Base-by-base conservation (phyloP, 2,329 filamentous ascomycete species). In the Xylariaceae sp. region DNA sequence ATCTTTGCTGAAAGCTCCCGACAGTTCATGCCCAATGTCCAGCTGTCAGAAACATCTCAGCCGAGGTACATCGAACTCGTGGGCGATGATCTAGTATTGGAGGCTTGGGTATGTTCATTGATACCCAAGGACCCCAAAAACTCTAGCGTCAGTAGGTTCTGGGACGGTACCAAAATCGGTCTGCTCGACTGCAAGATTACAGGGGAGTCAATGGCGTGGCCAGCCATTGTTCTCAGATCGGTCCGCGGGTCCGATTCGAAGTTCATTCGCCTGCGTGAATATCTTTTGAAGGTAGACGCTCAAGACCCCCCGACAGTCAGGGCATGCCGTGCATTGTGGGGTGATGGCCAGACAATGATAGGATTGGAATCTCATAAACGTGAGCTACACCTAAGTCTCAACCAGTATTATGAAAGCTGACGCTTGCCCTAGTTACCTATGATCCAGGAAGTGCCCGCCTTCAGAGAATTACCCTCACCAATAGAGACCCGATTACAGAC, bases 71-170 rank as follows among this genome's bases (percentile, higher is more conserved):
- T 50, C 41, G 42, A 42, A 14, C 36, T 50, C 16, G 16, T 50
- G 16, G 42, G 41, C 13, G 48, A 34, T n/a, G 48, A 45, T 6
- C 48, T 50, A 33, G 28, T 45, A 5, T 17, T 50, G 6, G 42
- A 45, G 5, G 41, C 45, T 13, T 50, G 48, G 48, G 40, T 50
- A 31, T 50, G 48, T 41, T 42, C 48, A 9, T 34, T 50, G 16
- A 13, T 45, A 2, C 36, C 36, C 7, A 50, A 50, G 39, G 33
- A 50, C 22, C 22, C 36, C 12, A 45, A 18, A 7, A 45, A 45
- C 31, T 31, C 31, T 18, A 45, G 22, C 17, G n/a, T 50, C 9
- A 14, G 36, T 13, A 45, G 39, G 48, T 45, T 22, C 12, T 50
- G 43, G 6, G 18, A 42, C 17, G 34, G 45, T 22, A 44, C 28